These are phyloP conservation scores for Ogataea degrootiae DNA, from an alignment of 805 yeast species.

Conservation along the genomic window DNA sequence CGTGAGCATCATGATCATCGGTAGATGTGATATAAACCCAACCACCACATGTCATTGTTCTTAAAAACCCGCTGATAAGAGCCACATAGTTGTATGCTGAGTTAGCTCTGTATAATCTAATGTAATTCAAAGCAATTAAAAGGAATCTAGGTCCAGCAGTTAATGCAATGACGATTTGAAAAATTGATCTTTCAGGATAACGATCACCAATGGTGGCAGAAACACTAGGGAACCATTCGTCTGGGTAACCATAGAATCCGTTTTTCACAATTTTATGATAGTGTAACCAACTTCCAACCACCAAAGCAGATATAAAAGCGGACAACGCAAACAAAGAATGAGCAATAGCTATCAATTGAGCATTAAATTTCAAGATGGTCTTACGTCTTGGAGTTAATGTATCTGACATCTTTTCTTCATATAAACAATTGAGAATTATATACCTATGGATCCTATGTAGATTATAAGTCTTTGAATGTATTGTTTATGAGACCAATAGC, in stretches of 20 bases:
- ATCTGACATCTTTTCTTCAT: not conserved
- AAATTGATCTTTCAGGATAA: conserved; percentile 90
- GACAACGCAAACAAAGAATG: conserved; percentile 69
- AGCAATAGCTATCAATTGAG: conserved; percentile 59
- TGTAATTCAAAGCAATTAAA: conserved; percentile 46
- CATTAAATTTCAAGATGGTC: conserved; percentile 43
- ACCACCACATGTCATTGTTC: conserved; percentile 96
- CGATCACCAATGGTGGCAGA: conserved; percentile 96
- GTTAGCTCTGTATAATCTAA: conserved; percentile 38
- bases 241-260: conserved; percentile 85
- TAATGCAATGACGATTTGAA: conserved; percentile 86
- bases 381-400: not conserved
- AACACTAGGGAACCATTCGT: conserved; percentile 98
- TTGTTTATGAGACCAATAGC: too few relatives aligned
- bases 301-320: conserved; percentile 73
- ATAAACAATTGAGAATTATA: too few relatives aligned
- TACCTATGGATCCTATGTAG: too few relatives aligned
- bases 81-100: conserved; percentile 37
- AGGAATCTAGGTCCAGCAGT: conserved; percentile 91
- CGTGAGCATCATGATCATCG: conserved; percentile 96
- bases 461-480: too few relatives aligned
- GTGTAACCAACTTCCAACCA: conserved; percentile 73
- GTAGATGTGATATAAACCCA: conserved; percentile 98
- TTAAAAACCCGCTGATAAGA: conserved; percentile 63
- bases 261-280: conserved; percentile 85